These are phyloP conservation scores for Penicillium occitanis DNA, from an alignment of 2,329 filamentous ascomycete species.

Conservation along the genomic window DNA sequence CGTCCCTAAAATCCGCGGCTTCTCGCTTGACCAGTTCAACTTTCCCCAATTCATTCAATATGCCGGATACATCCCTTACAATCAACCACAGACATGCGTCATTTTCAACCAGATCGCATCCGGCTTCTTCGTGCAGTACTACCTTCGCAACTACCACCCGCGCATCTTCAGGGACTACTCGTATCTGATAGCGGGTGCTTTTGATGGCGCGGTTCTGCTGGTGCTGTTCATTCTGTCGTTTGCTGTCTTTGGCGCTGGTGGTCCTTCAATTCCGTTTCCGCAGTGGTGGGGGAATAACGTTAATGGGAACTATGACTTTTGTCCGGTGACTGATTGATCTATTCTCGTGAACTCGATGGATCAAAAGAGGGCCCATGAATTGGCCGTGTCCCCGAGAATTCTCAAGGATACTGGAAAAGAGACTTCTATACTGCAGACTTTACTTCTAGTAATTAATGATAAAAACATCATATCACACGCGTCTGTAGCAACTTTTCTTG, in stretches of 20 bases:
- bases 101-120: slow-evolving; percentile 46
- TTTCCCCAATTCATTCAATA: slow-evolving; percentile 57
- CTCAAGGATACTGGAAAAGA: background rate
- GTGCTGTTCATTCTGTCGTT: slow-evolving; percentile 57
- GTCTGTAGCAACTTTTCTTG: no score
- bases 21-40: slow-evolving; percentile 50
- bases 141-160: slow-evolving; percentile 54
- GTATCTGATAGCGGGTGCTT: slow-evolving; percentile 55
- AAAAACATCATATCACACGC: no score
- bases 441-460: no score
- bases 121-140: slow-evolving; percentile 55
- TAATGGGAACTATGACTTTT: slow-evolving; percentile 51
- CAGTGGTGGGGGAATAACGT: slow-evolving; percentile 58
- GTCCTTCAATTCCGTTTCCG: slow-evolving; percentile 48
- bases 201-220: slow-evolving; percentile 52
- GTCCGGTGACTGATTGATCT: slow-evolving; percentile 34
- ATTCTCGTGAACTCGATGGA: background rate
- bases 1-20: slow-evolving; percentile 47
- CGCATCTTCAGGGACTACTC: slow-evolving; percentile 56
- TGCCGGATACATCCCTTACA: slow-evolving; percentile 57
- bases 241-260: slow-evolving; percentile 56
- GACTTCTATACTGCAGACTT: no score
- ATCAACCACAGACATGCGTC: slow-evolving; percentile 57
- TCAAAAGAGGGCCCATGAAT: background rate
- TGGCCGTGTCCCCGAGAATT: background rate